Conservation (phyloP, 305 asterid genomes). For the Solanum chacoense region DNA sequence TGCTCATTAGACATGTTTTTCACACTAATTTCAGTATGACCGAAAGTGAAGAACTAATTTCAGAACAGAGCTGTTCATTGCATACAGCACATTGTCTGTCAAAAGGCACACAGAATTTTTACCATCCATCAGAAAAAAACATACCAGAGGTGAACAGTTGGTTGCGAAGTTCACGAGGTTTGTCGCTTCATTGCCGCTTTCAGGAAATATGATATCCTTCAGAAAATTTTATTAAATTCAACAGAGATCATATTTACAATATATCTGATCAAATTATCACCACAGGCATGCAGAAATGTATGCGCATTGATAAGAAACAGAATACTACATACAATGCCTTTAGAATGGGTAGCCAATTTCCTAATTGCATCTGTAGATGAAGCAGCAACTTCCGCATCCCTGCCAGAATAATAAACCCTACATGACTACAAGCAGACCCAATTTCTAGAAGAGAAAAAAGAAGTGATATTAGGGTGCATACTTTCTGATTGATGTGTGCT, state of each 20-base stretch:
- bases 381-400: constrained; percentile 83
- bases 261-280: neutral
- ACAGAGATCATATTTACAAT: neutral
- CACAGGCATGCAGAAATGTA: neutral
- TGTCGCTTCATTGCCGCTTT: constrained; percentile 36
- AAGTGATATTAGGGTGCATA: neutral
- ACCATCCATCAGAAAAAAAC: neutral
- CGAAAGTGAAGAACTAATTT: neutral
- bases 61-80: neutral
- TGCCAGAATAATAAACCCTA: constrained; percentile 6
- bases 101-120: neutral
- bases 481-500: neutral
- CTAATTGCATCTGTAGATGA: constrained; percentile 61
- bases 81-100: neutral
- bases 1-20: neutral
- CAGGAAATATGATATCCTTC: constrained; percentile 60
- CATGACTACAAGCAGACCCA: neutral
- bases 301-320: constrained; percentile 9
- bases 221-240: constrained; percentile 1
- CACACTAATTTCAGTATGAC: neutral
- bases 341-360: constrained; percentile 45
- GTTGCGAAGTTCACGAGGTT: constrained; percentile 53
- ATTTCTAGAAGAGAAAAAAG: neutral
- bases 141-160: constrained; percentile 74
- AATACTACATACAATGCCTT: constrained; percentile 50